phyloP scores from a whole-genome alignment of 2,329 filamentous ascomycete species.

The Xylaria sp. region DNA sequence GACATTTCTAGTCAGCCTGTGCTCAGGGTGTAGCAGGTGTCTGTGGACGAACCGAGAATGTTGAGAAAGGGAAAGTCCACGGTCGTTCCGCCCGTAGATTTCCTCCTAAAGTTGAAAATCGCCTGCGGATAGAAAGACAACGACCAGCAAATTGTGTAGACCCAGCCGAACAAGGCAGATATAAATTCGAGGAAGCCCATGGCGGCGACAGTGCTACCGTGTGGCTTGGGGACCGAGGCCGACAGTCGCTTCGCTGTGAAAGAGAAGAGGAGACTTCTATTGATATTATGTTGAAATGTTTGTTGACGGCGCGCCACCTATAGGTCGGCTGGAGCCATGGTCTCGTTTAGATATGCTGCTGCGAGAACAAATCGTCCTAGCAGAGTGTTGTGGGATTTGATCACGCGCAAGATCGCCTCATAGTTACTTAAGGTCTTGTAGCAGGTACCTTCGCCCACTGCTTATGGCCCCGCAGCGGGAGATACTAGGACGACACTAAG shows the following conservation, averaged over 20 bases:
- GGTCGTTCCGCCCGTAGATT: conserved; percentile 80
- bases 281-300: not conserved
- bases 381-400: not conserved
- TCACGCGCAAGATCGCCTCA: conserved; percentile 6
- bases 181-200: conserved; percentile 54
- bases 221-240: not conserved
- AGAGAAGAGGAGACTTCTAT: not conserved
- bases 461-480: not conserved
- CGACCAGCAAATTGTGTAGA: conserved; percentile 80
- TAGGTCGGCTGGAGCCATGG: not conserved
- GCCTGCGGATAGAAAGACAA: conserved; percentile 92
- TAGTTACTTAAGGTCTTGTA: not conserved
- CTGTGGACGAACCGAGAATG: conserved; percentile 55
- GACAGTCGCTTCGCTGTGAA: not conserved
- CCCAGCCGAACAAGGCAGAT: conserved; percentile 72
- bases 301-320: not conserved
- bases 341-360: conserved; percentile 1
- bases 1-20: not conserved
- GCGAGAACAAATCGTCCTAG: not conserved
- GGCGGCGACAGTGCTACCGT: conserved; percentile 1
- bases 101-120: conserved; percentile 76
- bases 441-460: too few species aligned
- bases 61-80: conserved; percentile 88
- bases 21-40: not conserved
- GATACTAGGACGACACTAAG: too few species aligned